Evolutionary conservation across 139 green algal genomes (phyloP).

Genomic region (Gonium pectorale): DNA sequence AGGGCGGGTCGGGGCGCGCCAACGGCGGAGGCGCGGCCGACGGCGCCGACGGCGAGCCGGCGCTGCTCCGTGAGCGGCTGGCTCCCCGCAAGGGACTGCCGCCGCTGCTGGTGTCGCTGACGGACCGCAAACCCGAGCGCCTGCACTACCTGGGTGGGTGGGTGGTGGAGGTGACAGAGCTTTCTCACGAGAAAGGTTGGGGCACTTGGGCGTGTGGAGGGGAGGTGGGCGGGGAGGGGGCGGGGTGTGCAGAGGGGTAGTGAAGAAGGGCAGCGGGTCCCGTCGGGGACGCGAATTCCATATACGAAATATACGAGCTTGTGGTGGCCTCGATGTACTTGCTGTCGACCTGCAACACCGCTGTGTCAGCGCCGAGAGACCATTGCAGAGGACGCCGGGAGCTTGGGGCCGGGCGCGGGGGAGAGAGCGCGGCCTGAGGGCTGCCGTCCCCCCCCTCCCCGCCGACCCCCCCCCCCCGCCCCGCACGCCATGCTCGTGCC

Average conservation of each 20-base stretch:
- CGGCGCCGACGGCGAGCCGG: neutral
- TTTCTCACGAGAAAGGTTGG: too few relatives aligned
- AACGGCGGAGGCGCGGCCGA: constrained; percentile 24
- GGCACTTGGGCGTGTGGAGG: neutral
- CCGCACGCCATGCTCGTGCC: too few relatives aligned
- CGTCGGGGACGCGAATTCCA: too few relatives aligned
- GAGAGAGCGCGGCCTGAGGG: too few relatives aligned
- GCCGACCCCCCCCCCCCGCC: neutral
- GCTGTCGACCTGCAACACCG: too few relatives aligned
- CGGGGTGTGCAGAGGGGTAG: neutral
- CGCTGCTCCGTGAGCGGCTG: constrained; percentile 85
- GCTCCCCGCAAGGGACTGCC: constrained; percentile 83
- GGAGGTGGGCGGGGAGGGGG: neutral
- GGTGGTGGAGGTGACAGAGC: neutral
- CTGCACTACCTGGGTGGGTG: constrained; percentile 92
- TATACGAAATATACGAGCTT: too few relatives aligned
- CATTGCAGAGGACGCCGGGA: too few relatives aligned
- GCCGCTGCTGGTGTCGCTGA: constrained; percentile 87
- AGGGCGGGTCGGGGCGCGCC: constrained; percentile 17
- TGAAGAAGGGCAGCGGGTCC: too few relatives aligned
- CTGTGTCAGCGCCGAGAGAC: too few relatives aligned
- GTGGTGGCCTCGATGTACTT: too few relatives aligned
- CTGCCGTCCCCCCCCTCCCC: too few relatives aligned
- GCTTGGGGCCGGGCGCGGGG: too few relatives aligned
- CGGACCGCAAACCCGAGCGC: constrained; percentile 82